Evolutionary conservation across 768 basidiomycete species (phyloP).

Genomic region (Ramaria rubella): DNA sequence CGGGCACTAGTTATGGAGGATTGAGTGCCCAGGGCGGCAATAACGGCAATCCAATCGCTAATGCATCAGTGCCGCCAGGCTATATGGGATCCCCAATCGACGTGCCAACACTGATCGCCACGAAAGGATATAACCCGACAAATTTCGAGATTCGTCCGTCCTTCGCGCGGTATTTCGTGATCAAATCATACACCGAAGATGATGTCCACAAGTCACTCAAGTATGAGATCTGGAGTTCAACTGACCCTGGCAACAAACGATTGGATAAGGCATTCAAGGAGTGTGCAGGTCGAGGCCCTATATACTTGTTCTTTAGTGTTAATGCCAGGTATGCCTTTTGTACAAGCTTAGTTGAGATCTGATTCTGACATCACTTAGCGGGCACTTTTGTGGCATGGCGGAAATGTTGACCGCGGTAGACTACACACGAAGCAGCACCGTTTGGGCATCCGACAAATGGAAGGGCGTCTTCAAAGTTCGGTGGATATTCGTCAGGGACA

Average conservation of each 20-base stretch:
- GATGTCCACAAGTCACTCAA: slow-evolving; percentile 98
- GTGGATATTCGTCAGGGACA: slow-evolving; percentile 97
- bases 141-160: slow-evolving; percentile 76
- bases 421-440: slow-evolving; percentile 88
- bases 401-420: slow-evolving; percentile 97
- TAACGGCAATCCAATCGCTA: slow-evolving; percentile 31
- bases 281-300: slow-evolving; percentile 83
- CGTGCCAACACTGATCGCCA: slow-evolving; percentile 74
- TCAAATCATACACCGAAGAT: slow-evolving; percentile 98
- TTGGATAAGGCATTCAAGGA: slow-evolving; percentile 98
- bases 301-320: slow-evolving; percentile 98
- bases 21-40: slow-evolving; percentile 23
- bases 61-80: slow-evolving; percentile 15
- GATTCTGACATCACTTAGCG: slow-evolving; percentile 37
- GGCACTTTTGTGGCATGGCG: slow-evolving; percentile 98
- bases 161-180: slow-evolving; percentile 91
- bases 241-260: slow-evolving; percentile 94
- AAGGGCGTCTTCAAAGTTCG: slow-evolving; percentile 98
- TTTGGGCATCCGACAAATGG: slow-evolving; percentile 99
- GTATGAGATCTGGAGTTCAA: slow-evolving; percentile 97
- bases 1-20: slow-evolving; percentile 30
- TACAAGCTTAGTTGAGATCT: neutral
- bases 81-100: slow-evolving; percentile 69
- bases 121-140: slow-evolving; percentile 87
- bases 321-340: slow-evolving; percentile 63